A percentile compares a stretch with the other conserved stretches of the same genome.
Evolutionary conservation across 352 stramenopile genomes (phyloP).

Genomic region (Aphanomyces cochlioides): DNA sequence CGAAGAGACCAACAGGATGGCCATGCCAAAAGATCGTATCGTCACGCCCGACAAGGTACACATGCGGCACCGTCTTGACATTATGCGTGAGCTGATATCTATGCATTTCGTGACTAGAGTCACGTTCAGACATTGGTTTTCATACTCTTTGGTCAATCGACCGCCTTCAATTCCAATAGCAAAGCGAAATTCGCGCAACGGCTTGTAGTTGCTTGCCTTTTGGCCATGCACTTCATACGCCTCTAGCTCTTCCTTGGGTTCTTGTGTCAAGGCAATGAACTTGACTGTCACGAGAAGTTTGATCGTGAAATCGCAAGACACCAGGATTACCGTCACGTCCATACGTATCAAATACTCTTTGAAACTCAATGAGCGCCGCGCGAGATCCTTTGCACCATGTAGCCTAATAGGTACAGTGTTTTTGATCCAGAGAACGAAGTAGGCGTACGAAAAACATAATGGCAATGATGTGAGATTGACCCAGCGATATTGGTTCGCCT

Average conservation of each 20-base stretch:
- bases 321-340: constrained; percentile 5
- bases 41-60: constrained; percentile 27
- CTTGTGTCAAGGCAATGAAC: constrained; percentile 65
- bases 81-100: constrained; percentile 26
- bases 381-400: constrained; percentile 62
- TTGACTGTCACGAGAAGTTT: constrained; percentile 33
- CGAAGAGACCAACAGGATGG: constrained; percentile 22
- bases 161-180: constrained; percentile 65
- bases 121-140: background rate
- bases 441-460: constrained; percentile 71
- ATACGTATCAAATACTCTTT: constrained; percentile 23
- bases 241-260: constrained; percentile 55
- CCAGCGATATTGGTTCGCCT: constrained; percentile 45
- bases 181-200: constrained; percentile 51
- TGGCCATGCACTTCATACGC: constrained; percentile 60
- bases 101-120: background rate
- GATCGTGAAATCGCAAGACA: too few species aligned
- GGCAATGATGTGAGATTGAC: constrained; percentile 59
- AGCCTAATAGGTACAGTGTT: constrained; percentile 35
- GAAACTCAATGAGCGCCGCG: constrained; percentile 45
- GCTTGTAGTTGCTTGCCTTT: constrained; percentile 51
- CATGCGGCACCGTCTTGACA: constrained; percentile 17
- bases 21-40: constrained; percentile 29
- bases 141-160: constrained; percentile 62
- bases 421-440: background rate